Base-by-base conservation (phyloP, 176 grass and related monocot genomes). In the Miscanthus lutarioriparius region DNA sequence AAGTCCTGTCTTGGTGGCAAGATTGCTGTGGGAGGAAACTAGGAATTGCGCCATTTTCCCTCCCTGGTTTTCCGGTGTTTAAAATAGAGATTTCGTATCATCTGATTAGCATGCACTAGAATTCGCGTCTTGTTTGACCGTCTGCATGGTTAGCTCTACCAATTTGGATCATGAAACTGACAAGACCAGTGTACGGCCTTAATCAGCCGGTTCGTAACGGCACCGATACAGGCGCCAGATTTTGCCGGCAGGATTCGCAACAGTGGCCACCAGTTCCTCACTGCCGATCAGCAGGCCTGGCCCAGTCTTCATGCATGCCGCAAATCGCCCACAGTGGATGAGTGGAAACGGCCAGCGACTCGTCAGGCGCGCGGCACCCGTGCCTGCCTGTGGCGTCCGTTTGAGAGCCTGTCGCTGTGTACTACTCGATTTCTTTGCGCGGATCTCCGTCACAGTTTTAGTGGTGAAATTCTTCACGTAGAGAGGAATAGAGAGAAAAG, bases 161-260 rank as follows among this genome's bases (percentile, higher is more conserved):
- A 32, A 17, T 37, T 13, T 45, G 43, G 11, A 45, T 48, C 38
- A 26, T 8, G 64, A 32, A 83, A 83, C 80, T 17, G 49, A 45
- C 72, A 37, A 47, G 63, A 25, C 37, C 37, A 54, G 26, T 26
- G 30, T 17, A 10, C 1, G 6, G 3, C 13, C 39, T 27, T 10
- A 28, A 69, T 76, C 27, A 35, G 64, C 64, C 5, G 20, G 72
- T 45, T 56, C 9, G 66, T n/a, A 70, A 78, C 80, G 81, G 69
- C 45, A 88, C 64, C 44, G 37, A n/a, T 56, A 7, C 45, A 67
- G 43, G 61, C 66, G 69, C 81, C 45, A 40, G 59, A 48, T 10
- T 76, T 62, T 36, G 14, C 27, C 58, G 22, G 13, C 35, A 33
- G 33, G 25, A 77, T 63, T 40, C 64, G 13, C 7, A 13, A 41